Conservation (phyloP, 441 rosid species). For the Erysimum pusillum region DNA sequence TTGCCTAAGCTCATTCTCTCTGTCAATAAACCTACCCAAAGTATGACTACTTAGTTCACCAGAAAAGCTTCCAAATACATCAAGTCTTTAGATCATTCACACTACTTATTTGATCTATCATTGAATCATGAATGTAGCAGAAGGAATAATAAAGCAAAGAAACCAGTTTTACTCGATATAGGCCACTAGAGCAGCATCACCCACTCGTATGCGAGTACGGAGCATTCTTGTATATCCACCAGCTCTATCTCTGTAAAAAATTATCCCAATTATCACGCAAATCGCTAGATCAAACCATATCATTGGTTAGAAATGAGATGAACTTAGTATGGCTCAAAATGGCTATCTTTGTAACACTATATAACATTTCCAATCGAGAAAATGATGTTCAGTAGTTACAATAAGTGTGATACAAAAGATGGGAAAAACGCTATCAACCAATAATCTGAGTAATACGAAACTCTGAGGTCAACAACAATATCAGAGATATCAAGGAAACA, state of each 20-base stretch:
- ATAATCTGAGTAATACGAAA: neutral
- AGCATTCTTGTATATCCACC: conserved; percentile 96
- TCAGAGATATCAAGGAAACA: neutral
- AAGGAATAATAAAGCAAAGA: neutral
- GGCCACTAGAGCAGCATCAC: conserved; percentile 97
- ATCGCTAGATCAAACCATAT: neutral
- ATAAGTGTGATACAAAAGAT: neutral
- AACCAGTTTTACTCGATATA: conserved; percentile 69
- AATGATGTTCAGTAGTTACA: neutral
- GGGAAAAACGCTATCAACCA: neutral
- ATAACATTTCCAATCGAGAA: neutral
- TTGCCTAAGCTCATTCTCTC: conserved; percentile 90
- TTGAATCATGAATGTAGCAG: neutral
- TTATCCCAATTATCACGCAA: conserved; percentile 8
- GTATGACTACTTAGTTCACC: neutral
- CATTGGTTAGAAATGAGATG: neutral
- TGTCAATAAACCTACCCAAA: conserved; percentile 74
- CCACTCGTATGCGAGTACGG: conserved; percentile 84
- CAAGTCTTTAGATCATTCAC: neutral
- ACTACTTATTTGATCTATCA: neutral
- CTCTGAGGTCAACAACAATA: neutral
- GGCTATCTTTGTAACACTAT: neutral
- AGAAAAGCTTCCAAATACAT: neutral
- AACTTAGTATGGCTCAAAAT: neutral
- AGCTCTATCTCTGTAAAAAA: conserved; percentile 76